Conservation (phyloP, 441 rosid species). For the Aquilaria agallochum region DNA sequence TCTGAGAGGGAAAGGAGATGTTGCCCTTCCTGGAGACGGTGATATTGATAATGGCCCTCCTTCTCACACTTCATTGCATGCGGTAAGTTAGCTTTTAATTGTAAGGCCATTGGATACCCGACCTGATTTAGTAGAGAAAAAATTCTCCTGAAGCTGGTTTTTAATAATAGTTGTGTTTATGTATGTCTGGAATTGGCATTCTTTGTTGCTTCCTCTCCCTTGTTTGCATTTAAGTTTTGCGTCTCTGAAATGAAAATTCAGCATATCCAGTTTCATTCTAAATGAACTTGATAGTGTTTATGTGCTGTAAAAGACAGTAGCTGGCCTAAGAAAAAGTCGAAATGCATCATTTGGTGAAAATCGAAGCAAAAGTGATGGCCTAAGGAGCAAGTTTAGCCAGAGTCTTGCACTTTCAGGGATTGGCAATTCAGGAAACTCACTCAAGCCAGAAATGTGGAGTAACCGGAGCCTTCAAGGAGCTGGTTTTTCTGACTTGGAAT, state of each 20-base stretch:
- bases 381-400: conserved; percentile 19
- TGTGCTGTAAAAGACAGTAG: conserved; percentile 57
- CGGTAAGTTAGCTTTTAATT: conserved; percentile 37
- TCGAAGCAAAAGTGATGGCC: conserved; percentile 19
- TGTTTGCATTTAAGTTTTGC: too few species aligned
- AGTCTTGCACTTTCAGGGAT: conserved; percentile 23
- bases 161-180: too few species aligned
- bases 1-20: conserved; percentile 39
- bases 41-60: conserved; percentile 28
- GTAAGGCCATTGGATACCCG: not conserved
- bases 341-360: conserved; percentile 20
- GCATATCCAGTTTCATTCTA: conserved; percentile 1
- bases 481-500: conserved; percentile 42
- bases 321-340: conserved; percentile 33
- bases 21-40: conserved; percentile 18
- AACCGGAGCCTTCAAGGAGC: conserved; percentile 73
- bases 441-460: conserved; percentile 59
- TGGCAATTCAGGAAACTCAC: conserved; percentile 27
- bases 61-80: conserved; percentile 28
- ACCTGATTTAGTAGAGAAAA: too few species aligned
- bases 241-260: too few species aligned
- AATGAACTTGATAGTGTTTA: conserved; percentile 23
- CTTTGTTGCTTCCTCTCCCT: too few species aligned
- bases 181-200: too few species aligned
- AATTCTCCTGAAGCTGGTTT: too few species aligned